A percentile compares a stretch with the other conserved stretches of the same genome.
Evolutionary conservation across 768 basidiomycete species (phyloP).

Genomic region (Pleurotus eryngii): DNA sequence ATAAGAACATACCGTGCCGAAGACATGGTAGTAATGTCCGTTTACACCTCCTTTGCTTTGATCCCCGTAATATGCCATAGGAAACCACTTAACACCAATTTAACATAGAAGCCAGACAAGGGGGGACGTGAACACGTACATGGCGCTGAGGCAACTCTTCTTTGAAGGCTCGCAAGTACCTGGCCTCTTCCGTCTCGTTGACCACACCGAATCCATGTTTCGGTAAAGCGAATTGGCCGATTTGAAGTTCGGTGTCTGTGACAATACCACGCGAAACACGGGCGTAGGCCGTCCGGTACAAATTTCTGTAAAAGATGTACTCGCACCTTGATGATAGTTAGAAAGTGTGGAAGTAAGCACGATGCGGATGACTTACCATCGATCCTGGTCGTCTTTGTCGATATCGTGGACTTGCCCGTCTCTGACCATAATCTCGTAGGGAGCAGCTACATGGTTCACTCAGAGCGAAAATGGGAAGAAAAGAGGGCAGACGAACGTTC

Average conservation of each 20-base stretch:
- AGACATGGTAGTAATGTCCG: conserved; percentile 78
- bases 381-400: conserved; percentile 64
- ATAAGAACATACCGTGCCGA: conserved; percentile 51
- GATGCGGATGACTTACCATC: conserved; percentile 47
- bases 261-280: conserved; percentile 79
- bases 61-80: conserved; percentile 64
- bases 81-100: conserved; percentile 59
- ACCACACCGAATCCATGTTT: conserved; percentile 47
- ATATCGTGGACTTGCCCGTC: conserved; percentile 82
- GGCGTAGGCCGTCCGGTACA: conserved; percentile 80
- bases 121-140: conserved; percentile 34
- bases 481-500: conserved; percentile 46
- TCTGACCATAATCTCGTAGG: conserved; percentile 72
- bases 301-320: conserved; percentile 82
- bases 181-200: conserved; percentile 58
- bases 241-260: conserved; percentile 88
- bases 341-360: not conserved
- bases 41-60: conserved; percentile 53
- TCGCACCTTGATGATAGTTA: conserved; percentile 61
- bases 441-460: conserved; percentile 46
- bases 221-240: conserved; percentile 81
- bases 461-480: not conserved
- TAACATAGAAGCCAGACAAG: too few relatives aligned
- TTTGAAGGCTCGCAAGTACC: conserved; percentile 66
- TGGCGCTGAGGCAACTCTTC: conserved; percentile 63